Base-by-base conservation (phyloP, 106 monocot genomes). In the Dendrobium huoshanense region DNA sequence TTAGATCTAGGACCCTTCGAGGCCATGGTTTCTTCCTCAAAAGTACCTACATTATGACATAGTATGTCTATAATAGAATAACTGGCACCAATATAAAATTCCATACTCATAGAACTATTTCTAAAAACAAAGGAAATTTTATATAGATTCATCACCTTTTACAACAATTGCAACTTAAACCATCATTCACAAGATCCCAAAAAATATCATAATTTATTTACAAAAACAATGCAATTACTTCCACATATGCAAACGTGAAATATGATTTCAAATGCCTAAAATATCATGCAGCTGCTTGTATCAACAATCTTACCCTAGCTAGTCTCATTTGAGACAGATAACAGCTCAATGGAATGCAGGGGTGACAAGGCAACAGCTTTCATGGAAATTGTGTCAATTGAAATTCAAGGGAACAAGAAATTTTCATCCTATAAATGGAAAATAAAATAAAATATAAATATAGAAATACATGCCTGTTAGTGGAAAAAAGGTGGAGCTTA, bases 1-100 rank as follows among this genome's bases (percentile, higher is more conserved):
- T 86, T 98, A 20, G 94, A 98, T 83, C 92, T 88, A 42, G 91
- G 98, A 80, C 94, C 92, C 77, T 95, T 99, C 20, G 98, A 95
- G 61, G 98, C 92, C 98, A 99, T 99, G 45, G 27, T 19, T 64
- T 80, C 41, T 64, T 85, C 65, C 41, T 77, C 55, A 25, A 40
- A 77, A 19, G 79, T 41, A 67, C 43, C 78, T 86, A 65, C 37
- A 55, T 83, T 74, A 83, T 83, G 33, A 75, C 77, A 47, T 56
- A 67, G 11, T 15, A 58, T 65, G 65, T 55, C n/a, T 7, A 72
- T 9, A 19, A 42, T 0, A 27, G 19, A 18, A 74, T 73, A 74
- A 42, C 73, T 24, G 18, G 67, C 58, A 41, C 7, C 41, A 9
- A 49, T 47, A 51, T 41, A 40, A n/a, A 81, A 43, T 16, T 72